These are phyloP conservation scores for Coelastrella sp. DNA, from an alignment of 139 green algal species.

Conservation along the genomic window DNA sequence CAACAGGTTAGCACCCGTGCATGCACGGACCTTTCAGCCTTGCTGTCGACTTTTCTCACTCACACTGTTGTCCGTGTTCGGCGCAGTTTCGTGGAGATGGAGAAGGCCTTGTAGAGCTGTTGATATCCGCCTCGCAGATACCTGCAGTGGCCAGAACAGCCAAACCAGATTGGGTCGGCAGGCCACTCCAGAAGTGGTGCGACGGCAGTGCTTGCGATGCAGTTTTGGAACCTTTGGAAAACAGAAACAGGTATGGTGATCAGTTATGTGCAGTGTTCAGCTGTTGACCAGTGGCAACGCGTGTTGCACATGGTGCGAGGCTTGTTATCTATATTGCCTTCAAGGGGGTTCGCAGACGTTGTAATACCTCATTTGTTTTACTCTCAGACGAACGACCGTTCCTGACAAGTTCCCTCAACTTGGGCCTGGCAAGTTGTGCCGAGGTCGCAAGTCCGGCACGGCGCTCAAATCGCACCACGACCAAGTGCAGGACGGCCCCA, in stretches of 20 bases:
- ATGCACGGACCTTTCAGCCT: neutral
- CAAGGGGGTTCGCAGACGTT: no score
- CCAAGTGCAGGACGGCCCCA: neutral
- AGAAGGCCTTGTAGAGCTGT: neutral
- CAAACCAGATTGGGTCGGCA: neutral
- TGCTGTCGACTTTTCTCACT: no score
- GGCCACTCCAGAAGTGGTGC: neutral
- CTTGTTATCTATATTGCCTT: no score
- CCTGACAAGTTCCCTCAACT: no score
- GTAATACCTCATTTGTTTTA: no score
- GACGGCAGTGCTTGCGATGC: neutral
- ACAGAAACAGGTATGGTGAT: slow-evolving; percentile 10
- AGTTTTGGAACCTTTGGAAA: slow-evolving; percentile 1
- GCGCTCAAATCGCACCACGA: no score
- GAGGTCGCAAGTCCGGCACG: no score
- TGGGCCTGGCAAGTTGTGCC: no score
- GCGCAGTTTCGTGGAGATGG: slow-evolving; percentile 1
- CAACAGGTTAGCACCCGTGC: neutral
- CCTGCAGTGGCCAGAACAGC: neutral
- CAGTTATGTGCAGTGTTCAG: no score
- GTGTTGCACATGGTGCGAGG: no score
- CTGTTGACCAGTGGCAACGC: neutral
- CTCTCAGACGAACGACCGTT: no score
- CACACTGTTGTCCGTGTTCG: neutral
- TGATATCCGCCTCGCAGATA: slow-evolving; percentile 1